Conservation (phyloP, 768 basidiomycete genomes). For the Clitopilus passeckerianus region DNA sequence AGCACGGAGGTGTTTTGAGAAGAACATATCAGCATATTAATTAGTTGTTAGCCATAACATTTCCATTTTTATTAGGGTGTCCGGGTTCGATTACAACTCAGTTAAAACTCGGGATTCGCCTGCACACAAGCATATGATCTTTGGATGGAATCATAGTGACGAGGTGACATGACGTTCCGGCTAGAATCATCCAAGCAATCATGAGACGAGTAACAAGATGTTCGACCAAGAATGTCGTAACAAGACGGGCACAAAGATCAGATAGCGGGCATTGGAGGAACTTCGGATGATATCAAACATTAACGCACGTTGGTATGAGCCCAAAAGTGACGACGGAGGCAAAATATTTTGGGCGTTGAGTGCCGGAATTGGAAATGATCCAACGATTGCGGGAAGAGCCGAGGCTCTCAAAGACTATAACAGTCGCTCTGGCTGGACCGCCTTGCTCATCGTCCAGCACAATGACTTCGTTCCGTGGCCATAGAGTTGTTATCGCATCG, state of each 20-base stretch:
- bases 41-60: background rate
- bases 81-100: background rate
- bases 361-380: conserved; percentile 10
- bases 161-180: background rate
- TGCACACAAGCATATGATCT: too few species aligned
- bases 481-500: conserved; percentile 76
- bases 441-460: conserved; percentile 5
- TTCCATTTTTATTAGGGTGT: background rate
- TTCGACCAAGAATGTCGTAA: background rate
- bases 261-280: background rate
- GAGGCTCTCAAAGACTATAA: conserved; percentile 3
- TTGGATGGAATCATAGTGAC: too few species aligned
- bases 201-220: background rate
- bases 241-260: background rate
- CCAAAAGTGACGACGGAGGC: background rate
- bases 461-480: conserved; percentile 71
- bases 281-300: background rate
- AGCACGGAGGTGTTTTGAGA: background rate
- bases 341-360: conserved; percentile 2
- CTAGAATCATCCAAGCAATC: background rate
- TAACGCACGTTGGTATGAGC: conserved; percentile 6
- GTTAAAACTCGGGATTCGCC: too few species aligned
- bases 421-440: background rate
- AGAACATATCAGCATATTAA: background rate
- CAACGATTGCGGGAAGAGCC: conserved; percentile 12